Evolutionary conservation across 2,329 filamentous ascomycete species (phyloP), one percentile per base, ranked within the genome.

Genomic region (Stachybotrys chartarum): DNA sequence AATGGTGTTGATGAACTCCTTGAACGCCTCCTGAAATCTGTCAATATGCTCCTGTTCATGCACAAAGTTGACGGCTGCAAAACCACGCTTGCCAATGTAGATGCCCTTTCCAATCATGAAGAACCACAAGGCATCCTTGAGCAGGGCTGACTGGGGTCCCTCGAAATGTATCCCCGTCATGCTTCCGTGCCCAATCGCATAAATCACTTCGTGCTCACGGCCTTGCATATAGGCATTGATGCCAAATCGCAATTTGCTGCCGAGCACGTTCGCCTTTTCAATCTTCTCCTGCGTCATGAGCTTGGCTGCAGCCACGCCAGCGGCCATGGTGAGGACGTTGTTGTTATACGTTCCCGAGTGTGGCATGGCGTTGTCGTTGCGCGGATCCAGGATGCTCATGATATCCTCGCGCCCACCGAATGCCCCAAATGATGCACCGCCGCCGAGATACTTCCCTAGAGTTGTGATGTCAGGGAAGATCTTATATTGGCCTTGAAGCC

Each of bases 341-440:
- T 89, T 88, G 66, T 87, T 87, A 66, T 86, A 87, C 0, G 85
- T 87, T 1, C 84, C 84, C 0, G 83, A 80, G 61, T 87, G 84
- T 0, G 72, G 65, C 11, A 84, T 68, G 1, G 68, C 65, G 1
- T 65, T 70, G 1, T 65, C 56, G 1, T 66, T 63, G 11, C 75
- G 65, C 10, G 81, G 80, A 60, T 83, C 79, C 61, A 81, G 86
- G 7, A 79, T 64, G 0, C 68, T 66, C 82, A 88, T 86, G 57
- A 88, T 75, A 6, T 82, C 77, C 45, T 64, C 64, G 30, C 75
- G 72, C 0, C 86, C 86, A 1, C 86, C 85, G 62, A 90, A 87
- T 0, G 81, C 84, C 2, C 85, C 86, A 63, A 88, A 86, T 0
- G 81, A 76, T 61, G 87, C 76, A 0, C 85, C 86, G 3, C 85